Base-by-base conservation (phyloP, 768 basidiomycete species). In the Phanerodontia chrysosporium region DNA sequence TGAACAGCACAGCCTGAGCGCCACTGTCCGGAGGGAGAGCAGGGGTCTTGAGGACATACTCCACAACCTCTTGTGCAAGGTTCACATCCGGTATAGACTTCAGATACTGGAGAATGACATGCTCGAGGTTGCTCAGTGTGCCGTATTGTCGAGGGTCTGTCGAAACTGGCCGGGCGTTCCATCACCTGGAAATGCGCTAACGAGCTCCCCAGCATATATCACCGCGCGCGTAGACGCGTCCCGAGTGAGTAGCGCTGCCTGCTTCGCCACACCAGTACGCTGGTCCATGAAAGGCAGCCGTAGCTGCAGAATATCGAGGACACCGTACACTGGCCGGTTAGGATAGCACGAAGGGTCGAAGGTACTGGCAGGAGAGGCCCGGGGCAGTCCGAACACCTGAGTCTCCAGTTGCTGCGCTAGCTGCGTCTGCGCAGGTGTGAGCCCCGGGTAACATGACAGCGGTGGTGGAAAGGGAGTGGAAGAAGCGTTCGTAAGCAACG, bases 271-370 rank as follows among this genome's bases (percentile, higher is more conserved):
- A 16, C 75, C 76, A 16, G 70, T 65, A 32, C 75, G 67, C 5
- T 73, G 71, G 66, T 85, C 80, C 10, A 71, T 52, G 67, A 83
- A 87, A 16, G 86, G 85, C 27, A 85, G 73, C 16, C 85, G 80
- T 25, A 85, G 70, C n/a, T 73, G 77, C 35, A 86, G 68, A 16
- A 86, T 66, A 62, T 87, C 77, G 53, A 89, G 71, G 25, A 83
- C 73, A 18, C 86, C 85, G 64, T 89, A 88, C n/a, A 84, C 71
- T 2, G 84, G 86, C 28, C 82, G 78, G 63, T 76, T 75, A 9
- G 78, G 72, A 68, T 77, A 87, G 67, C 87, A 89, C 3, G 73
- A 67, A 8, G 76, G 44, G 62, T 83, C 70, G 63, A 86, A 84
- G 45, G 67, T 62, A 13, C 73, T 65, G 3, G 76, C 62, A 25